These are phyloP conservation scores for Hymenoscyphus albidus DNA, from an alignment of 2,329 filamentous ascomycete genomes.

Conservation along the genomic window DNA sequence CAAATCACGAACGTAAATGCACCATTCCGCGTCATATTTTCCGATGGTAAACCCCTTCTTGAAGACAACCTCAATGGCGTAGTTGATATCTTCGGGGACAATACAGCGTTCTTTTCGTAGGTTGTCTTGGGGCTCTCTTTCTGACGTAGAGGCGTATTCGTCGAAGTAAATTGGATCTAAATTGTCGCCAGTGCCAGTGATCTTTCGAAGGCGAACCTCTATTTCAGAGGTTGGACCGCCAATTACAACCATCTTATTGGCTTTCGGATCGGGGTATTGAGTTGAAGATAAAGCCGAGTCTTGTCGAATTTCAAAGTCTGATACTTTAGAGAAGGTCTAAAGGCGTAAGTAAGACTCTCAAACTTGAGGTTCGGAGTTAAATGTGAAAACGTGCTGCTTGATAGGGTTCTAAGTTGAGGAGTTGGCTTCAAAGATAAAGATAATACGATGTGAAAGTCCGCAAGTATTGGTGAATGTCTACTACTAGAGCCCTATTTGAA, in stretches of 20 bases:
- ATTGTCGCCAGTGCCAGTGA: background rate
- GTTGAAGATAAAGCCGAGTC: background rate
- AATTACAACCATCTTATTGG: conserved; percentile 7
- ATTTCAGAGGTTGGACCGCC: conserved; percentile 5
- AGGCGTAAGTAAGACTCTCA: no score
- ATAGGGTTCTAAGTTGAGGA: no score
- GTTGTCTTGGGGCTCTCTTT: no score
- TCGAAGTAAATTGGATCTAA: conserved; percentile 8
- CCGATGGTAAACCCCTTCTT: conserved; percentile 11
- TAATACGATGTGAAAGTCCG: no score
- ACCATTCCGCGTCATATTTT: background rate
- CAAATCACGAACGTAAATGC: background rate
- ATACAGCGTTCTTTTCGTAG: conserved; percentile 5
- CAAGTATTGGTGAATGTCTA: no score
- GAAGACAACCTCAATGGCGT: conserved; percentile 14
- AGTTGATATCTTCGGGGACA: conserved; percentile 9
- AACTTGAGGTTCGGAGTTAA: no score
- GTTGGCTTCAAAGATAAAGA: no score
- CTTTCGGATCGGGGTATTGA: background rate
- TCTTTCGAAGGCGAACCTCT: conserved; percentile 14
- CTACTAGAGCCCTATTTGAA: no score
- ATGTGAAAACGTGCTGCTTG: no score
- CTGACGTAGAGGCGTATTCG: conserved; percentile 10
- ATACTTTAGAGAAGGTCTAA: no score
- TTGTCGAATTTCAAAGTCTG: no score